Conservation (phyloP, 148 eudicot species). For the Heliamphora exappendiculata region DNA sequence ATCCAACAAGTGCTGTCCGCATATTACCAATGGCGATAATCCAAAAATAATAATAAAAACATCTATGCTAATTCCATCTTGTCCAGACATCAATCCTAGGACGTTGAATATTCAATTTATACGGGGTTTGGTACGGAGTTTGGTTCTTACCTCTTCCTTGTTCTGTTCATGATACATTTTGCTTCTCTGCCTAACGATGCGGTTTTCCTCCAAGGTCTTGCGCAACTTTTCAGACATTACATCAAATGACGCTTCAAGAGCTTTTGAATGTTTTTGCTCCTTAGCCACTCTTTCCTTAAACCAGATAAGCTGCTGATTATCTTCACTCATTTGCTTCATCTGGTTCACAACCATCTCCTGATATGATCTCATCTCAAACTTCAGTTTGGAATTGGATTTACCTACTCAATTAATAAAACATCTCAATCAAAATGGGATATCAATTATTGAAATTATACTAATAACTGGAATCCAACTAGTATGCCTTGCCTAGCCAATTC, state of each 20-base stretch:
- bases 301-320: constrained; percentile 56
- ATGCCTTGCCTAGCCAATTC: too few species aligned
- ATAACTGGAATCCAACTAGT: too few species aligned
- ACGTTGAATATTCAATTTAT: neutral
- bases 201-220: constrained; percentile 34
- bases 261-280: constrained; percentile 40
- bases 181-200: constrained; percentile 49
- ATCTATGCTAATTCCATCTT: neutral
- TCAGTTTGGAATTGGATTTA: too few species aligned
- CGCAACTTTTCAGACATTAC: constrained; percentile 44
- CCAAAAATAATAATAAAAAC: neutral
- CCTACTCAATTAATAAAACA: too few species aligned
- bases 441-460: too few species aligned
- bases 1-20: neutral
- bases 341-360: constrained; percentile 52
- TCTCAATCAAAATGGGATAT: too few species aligned
- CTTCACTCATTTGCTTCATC: constrained; percentile 69
- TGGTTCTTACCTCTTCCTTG: constrained; percentile 51
- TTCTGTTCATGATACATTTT: constrained; percentile 44
- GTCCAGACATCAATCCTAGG: neutral
- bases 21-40: neutral
- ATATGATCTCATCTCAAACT: constrained; percentile 58
- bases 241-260: constrained; percentile 40
- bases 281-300: constrained; percentile 47
- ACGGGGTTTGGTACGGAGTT: too few species aligned